These are phyloP conservation scores for Phymatotrichopsis omnivora DNA, from an alignment of 2,329 filamentous ascomycete species.

Conservation along the genomic window DNA sequence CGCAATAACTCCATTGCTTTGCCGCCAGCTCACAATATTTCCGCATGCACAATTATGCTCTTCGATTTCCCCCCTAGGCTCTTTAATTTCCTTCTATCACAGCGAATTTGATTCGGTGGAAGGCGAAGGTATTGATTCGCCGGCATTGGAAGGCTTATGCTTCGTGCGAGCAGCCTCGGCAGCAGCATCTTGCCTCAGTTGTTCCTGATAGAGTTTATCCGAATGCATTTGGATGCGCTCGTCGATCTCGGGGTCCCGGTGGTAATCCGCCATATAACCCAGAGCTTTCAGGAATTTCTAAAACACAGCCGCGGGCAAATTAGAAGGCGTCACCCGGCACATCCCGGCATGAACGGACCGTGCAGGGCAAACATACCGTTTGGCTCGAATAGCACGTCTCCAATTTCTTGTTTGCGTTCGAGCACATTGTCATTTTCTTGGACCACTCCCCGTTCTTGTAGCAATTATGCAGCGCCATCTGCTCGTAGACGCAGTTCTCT, in stretches of 20 bases:
- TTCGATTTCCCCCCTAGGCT: too few species aligned
- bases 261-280: conserved; percentile 65
- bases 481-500: conserved; percentile 87
- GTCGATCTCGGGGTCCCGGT: conserved; percentile 57
- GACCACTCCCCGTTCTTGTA: conserved; percentile 60
- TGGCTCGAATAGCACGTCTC: conserved; percentile 86
- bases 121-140: too few species aligned
- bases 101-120: too few species aligned
- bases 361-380: conserved; percentile 44
- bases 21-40: too few species aligned
- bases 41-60: too few species aligned
- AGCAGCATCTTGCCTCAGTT: conserved; percentile 64
- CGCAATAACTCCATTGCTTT: too few species aligned
- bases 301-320: neutral
- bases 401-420: conserved; percentile 63
- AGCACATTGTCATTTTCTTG: conserved; percentile 69
- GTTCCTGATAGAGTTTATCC: conserved; percentile 76
- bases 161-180: conserved; percentile 1
- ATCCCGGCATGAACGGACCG: neutral
- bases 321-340: neutral
- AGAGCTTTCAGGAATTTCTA: conserved; percentile 81
- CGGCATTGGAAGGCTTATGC: too few species aligned
- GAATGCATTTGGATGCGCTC: conserved; percentile 94
- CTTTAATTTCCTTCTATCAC: too few species aligned
- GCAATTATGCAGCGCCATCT: conserved; percentile 72